Evolutionary conservation across 768 basidiomycete genomes (phyloP), one percentile per base, ranked within the genome.

Genomic region (Pleurotus citrinopileatus): DNA sequence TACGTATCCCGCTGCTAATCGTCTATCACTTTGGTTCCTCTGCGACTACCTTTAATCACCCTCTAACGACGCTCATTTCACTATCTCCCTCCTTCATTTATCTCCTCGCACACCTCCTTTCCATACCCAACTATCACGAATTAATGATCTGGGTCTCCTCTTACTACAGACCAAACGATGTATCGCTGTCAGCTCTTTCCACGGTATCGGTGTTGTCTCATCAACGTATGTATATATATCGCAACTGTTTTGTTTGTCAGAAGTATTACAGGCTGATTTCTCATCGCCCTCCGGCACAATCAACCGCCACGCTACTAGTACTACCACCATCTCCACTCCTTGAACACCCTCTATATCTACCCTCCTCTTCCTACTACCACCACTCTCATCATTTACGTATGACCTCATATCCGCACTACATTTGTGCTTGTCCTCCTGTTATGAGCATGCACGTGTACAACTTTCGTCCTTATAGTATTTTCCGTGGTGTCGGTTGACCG

Each of bases 1-100:
- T 87, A 86, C 26, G 4, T 53, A 17, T 13, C 32, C 23, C 48
- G 34, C 19, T 34, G 10, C 1, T 34, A 3, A 28, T 22, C 17
- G 42, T 12, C 12, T 23, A 23, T 22, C 19, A 26, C 29, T 37
- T 10, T 19, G 22, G 9, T 34, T 9, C 13, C 48, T 36, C 19
- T 36, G 22, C 20, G 10, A 19, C 17, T n/a, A n/a, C 38, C 15
- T 19, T 40, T 1, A 7, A 7, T 40, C 1, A 19, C 5, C 17
- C 38, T 40, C 17, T n/a, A 40, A 12, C 38, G 15, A 15, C 38
- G 17, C 19, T 40, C 38, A 19, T 40, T 40, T 40, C 17, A 12
- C 2, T 19, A n/a, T 19, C 38, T 15, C 19, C 19, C 7, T 13
- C 17, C 17, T 19, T 12, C 38, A 40, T 40, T n/a, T 8, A 6